Percentiles rank a stretch among this genome's conserved stretches.
Conservation (phyloP, 169 alveolate genomes). For the Cryptosporidium ryanae region DNA sequence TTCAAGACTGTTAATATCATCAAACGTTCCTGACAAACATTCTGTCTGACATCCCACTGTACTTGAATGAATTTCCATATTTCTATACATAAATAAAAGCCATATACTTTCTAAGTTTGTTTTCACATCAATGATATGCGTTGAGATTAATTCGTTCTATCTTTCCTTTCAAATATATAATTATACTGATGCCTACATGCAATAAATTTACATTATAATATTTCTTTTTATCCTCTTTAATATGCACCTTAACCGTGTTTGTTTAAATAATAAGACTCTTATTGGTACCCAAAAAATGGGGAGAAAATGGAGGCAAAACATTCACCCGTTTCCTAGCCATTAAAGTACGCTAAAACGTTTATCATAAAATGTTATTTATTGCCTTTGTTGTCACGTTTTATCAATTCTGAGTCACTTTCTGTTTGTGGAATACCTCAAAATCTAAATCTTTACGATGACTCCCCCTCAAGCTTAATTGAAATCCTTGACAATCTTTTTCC, state of each 20-base stretch:
- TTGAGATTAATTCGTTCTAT: too few relatives aligned
- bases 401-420: too few relatives aligned
- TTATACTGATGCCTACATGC: too few relatives aligned
- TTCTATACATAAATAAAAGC: background rate
- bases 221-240: background rate
- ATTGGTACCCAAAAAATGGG: background rate
- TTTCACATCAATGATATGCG: background rate
- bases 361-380: too few relatives aligned
- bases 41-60: conserved; percentile 71
- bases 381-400: too few relatives aligned
- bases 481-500: too few relatives aligned
- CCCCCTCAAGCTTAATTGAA: too few relatives aligned
- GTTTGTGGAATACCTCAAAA: too few relatives aligned
- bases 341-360: background rate
- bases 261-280: too few relatives aligned
- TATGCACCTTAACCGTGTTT: background rate
- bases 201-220: too few relatives aligned
- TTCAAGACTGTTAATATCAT: conserved; percentile 47
- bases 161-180: too few relatives aligned
- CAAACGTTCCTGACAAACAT: conserved; percentile 47
- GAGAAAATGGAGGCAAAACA: conserved; percentile 63
- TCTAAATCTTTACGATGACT: too few relatives aligned
- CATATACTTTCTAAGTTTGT: background rate
- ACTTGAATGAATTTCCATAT: conserved; percentile 63
- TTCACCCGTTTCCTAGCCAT: background rate